Conservation (phyloP, 75 land plant genomes). For the Selaginella tamariscina region DNA sequence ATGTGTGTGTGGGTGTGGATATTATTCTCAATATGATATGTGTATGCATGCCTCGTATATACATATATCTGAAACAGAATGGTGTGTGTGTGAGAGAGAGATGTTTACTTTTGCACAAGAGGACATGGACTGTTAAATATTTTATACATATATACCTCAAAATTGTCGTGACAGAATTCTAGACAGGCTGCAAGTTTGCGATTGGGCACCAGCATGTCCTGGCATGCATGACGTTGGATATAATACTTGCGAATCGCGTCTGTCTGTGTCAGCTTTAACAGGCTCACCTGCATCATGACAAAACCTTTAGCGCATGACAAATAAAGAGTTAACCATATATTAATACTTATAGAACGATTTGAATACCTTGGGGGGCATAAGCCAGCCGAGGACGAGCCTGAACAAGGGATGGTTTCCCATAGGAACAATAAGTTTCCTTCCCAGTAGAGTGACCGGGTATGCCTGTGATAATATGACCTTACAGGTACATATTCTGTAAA, state of each 20-base stretch:
- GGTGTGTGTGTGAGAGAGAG: too few species aligned
- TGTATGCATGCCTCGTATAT: too few species aligned
- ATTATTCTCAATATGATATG: too few species aligned
- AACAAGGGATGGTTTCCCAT: constrained; percentile 29
- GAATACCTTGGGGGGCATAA: constrained; percentile 30
- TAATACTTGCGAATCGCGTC: constrained; percentile 29
- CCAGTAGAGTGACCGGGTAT: constrained; percentile 30
- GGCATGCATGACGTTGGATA: constrained; percentile 29
- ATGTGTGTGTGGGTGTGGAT: too few species aligned
- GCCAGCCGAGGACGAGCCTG: constrained; percentile 28
- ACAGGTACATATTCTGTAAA: constrained; percentile 28
- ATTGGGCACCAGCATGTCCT: constrained; percentile 26
- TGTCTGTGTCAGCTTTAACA: constrained; percentile 24
- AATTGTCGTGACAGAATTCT: constrained; percentile 26
- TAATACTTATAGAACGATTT: too few species aligned
- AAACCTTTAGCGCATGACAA: too few species aligned
- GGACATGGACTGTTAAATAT: neutral
- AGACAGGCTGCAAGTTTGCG: constrained; percentile 19
- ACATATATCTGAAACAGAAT: too few species aligned
- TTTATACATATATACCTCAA: constrained; percentile 18
- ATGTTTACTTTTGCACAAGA: too few species aligned
- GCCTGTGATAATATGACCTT: constrained; percentile 26
- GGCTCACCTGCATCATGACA: constrained; percentile 24
- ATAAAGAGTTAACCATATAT: too few species aligned
- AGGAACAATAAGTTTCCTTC: constrained; percentile 29